These are phyloP conservation scores for Lablab purpureus DNA, from an alignment of 306 rosid species.

Conservation along the genomic window DNA sequence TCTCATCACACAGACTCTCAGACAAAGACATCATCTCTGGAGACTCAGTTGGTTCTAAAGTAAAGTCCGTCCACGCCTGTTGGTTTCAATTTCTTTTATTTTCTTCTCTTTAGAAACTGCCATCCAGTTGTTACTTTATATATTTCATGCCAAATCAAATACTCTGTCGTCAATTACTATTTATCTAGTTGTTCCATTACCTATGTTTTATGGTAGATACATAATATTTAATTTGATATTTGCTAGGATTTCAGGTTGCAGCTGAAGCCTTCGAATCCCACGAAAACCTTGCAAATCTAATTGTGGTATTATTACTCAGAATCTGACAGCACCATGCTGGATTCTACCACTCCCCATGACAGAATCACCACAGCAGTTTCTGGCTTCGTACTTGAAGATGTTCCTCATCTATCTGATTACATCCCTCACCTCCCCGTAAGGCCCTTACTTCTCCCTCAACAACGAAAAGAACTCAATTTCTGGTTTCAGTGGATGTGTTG, in stretches of 20 bases:
- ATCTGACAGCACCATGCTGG: constrained; percentile 13
- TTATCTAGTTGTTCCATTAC: neutral
- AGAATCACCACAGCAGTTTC: constrained; percentile 7
- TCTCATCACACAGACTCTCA: neutral
- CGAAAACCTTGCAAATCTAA: neutral
- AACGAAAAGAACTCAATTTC: neutral
- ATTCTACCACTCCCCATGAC: constrained; percentile 6
- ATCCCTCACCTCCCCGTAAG: constrained; percentile 68
- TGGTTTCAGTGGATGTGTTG: neutral
- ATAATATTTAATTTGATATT: neutral
- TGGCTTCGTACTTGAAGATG: constrained; percentile 74
- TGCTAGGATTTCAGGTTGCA: constrained; percentile 4
- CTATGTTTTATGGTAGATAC: neutral
- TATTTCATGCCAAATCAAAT: neutral
- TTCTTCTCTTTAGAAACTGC: neutral
- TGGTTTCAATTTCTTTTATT: neutral
- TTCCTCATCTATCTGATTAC: constrained; percentile 80
- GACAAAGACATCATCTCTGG: constrained; percentile 21
- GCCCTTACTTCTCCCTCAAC: neutral
- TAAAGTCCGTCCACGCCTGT: constrained; percentile 22
- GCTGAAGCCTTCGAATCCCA: constrained; percentile 9
- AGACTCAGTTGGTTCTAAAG: constrained; percentile 31
- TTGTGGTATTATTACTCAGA: neutral
- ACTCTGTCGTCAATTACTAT: neutral
- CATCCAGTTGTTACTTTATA: constrained; percentile 16